Evolutionary conservation across 257 asterid genomes (phyloP), one percentile per base, ranked within the genome.

Genomic region (Gentiana dahurica): DNA sequence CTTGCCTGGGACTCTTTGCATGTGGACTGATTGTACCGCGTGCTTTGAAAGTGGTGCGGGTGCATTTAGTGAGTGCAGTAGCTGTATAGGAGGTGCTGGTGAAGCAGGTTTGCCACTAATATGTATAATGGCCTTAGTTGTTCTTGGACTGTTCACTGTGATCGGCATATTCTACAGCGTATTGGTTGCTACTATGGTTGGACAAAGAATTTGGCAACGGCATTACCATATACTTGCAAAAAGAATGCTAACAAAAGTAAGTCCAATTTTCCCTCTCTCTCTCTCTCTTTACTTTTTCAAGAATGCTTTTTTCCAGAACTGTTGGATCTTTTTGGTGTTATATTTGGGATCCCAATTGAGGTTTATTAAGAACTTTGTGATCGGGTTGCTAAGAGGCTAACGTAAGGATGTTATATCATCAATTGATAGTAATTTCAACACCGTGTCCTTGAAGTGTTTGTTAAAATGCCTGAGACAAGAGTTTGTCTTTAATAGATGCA

Each of bases 1-100:
- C 75, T 76, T 90, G 66, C 98, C 98, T 12, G 96, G 98, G 49
- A 90, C 98, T 12, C 95, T 90, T 51, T 90, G 98, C 73, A 87
- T 90, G 89, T 90, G 98, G 98, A 84, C 96, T 12, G 98, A 90
- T 58, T 90, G 98, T 67, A 84, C 98, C 66, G 75, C 95, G 6
- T 90, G 96, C 87, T 87, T 90, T 53, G 98, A 90, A 64, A 70
- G 94, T 66, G 86, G 96, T 66, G 95, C 94, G 57, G 71, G 87
- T 53, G 86, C 82, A 2, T 89, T 82, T 36, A 79, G 84, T 51
- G 98, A 90, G 69, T 87, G 98, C 60, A 89, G 95, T 66, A 89
- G 95, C 65, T 90, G 96, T 78, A 69, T 90, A 59, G 96, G 98
- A 55, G 95, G 98, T 61, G 95, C 96, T 6, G 94, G 98, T 51